Conservation (phyloP, 2,329 filamentous ascomycete species). For the Cladophialophora exuberans region DNA sequence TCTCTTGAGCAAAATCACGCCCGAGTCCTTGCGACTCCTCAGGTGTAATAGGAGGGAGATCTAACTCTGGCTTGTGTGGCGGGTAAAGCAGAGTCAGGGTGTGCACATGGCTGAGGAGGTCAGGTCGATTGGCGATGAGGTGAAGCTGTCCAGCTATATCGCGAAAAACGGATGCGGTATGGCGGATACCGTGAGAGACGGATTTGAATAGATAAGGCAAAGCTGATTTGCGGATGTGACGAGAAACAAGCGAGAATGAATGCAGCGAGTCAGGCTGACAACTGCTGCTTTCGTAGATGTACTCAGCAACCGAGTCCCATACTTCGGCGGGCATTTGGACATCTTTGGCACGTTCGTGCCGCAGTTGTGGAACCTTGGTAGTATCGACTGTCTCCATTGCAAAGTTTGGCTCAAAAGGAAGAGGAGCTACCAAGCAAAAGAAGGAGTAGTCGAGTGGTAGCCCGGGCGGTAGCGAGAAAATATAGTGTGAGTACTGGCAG, state of each 20-base stretch:
- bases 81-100: conserved; percentile 20
- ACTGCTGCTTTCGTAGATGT: conserved; percentile 20
- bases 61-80: background rate
- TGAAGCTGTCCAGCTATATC: conserved; percentile 14
- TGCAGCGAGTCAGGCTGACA: conserved; percentile 19
- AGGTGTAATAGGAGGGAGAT: background rate
- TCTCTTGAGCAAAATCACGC: background rate
- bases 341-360: conserved; percentile 19
- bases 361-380: conserved; percentile 16
- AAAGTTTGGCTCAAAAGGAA: too few relatives aligned
- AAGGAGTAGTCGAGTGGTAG: too few relatives aligned
- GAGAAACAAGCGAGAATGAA: conserved; percentile 22
- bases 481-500: background rate
- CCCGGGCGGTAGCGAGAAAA: background rate
- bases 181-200: conserved; percentile 23
- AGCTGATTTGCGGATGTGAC: conserved; percentile 22
- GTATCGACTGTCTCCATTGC: conserved; percentile 28
- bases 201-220: conserved; percentile 24
- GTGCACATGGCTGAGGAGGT: conserved; percentile 23
- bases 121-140: conserved; percentile 12
- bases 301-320: conserved; percentile 22
- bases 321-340: conserved; percentile 25
- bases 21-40: background rate
- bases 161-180: conserved; percentile 14
- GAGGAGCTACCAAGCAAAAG: too few relatives aligned